Base-by-base conservation (phyloP, 2,329 filamentous ascomycete species). In the Cordyceps militaris region DNA sequence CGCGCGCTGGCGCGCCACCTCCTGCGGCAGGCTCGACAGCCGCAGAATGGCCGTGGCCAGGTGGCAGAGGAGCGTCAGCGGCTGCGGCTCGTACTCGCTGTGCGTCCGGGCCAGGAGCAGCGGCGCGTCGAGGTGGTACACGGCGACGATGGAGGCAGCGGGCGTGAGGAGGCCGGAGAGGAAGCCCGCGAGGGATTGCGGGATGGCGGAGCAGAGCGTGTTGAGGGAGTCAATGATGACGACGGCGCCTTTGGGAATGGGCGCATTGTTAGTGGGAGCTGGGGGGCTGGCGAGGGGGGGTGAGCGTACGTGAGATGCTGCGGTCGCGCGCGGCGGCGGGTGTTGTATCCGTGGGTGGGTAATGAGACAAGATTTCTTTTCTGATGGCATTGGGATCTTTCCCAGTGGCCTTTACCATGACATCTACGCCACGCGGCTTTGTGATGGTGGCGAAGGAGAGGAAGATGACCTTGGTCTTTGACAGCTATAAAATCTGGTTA, bases 31-130 rank as follows among this genome's bases (percentile, higher is more conserved):
- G 14, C 85, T 88, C 40, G 87, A 84, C 0, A 89, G 78, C 4
- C 82, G 85, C 59, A 97, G 79, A 55, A 97, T 82, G 3, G 91
- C 87, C 3, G 94, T 99, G n/a, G 92, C 89, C 59, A 97, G 84
- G 71, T 95, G 95, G 47, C 80, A 82, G 23, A 97, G 78, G 1
- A 91, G 75, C 1, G 85, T 85, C 13, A 95, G 77, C 0, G 91
- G 84, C 28, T 83, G 74, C 1, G 91, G 90, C 19, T 82, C 75
- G 71, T 89, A 85, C 66, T 81, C 77, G 63, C 71, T 74, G 54
- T 69, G 71, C 8, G 69, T 67, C 36, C 58, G 71, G 30, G 69
- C 71, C 71, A 80, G 71, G 56, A 75, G 64, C 26, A 84, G 71
- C 1, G 90, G 87, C 4, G 93, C 80, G 71, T 97, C 93, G 54